Evolutionary conservation across 345 rosid genomes (phyloP).

Genomic region (Populus pruinosa): DNA sequence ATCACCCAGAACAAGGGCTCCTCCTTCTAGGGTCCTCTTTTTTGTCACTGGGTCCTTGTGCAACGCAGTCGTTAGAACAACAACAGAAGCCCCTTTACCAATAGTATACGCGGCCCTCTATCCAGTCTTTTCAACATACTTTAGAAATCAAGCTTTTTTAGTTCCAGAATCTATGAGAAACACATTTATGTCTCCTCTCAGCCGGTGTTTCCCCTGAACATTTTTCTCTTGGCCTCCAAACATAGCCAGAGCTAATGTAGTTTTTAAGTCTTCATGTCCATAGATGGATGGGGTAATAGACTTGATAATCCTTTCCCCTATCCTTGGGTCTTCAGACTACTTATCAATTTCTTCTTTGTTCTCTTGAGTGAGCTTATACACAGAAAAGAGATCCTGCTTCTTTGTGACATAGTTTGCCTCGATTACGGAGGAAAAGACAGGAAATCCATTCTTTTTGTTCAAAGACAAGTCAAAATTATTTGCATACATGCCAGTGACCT

Average conservation of each 20-base stretch:
- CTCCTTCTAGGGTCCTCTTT: slow-evolving; percentile 99
- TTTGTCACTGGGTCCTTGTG: slow-evolving; percentile 98
- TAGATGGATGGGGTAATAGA: slow-evolving; percentile 95
- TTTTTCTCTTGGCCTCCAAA: slow-evolving; percentile 98
- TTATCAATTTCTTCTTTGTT: slow-evolving; percentile 87
- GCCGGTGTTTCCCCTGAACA: slow-evolving; percentile 82
- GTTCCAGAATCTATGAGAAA: slow-evolving; percentile 95
- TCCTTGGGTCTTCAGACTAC: slow-evolving; percentile 79
- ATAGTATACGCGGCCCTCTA: slow-evolving; percentile 98
- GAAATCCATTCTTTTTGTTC: slow-evolving; percentile 94
- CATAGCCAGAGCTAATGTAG: slow-evolving; percentile 91
- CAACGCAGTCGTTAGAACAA: slow-evolving; percentile 94
- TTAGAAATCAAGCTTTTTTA: slow-evolving; percentile 90
- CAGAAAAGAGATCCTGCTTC: slow-evolving; percentile 96
- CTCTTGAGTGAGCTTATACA: slow-evolving; percentile 93
- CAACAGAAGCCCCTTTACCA: slow-evolving; percentile 98
- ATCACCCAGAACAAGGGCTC: slow-evolving; percentile 97
- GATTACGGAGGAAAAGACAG: slow-evolving; percentile 92
- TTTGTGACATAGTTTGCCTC: slow-evolving; percentile 87
- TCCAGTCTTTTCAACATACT: slow-evolving; percentile 95
- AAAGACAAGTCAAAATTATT: slow-evolving; percentile 89
- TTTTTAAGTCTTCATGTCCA: slow-evolving; percentile 95
- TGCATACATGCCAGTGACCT: slow-evolving; percentile 87
- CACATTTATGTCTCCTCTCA: slow-evolving; percentile 91
- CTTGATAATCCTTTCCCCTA: slow-evolving; percentile 91